These are phyloP conservation scores for Stephania japonica DNA, from an alignment of 164 flowering plant genomes.

Conservation along the genomic window DNA sequence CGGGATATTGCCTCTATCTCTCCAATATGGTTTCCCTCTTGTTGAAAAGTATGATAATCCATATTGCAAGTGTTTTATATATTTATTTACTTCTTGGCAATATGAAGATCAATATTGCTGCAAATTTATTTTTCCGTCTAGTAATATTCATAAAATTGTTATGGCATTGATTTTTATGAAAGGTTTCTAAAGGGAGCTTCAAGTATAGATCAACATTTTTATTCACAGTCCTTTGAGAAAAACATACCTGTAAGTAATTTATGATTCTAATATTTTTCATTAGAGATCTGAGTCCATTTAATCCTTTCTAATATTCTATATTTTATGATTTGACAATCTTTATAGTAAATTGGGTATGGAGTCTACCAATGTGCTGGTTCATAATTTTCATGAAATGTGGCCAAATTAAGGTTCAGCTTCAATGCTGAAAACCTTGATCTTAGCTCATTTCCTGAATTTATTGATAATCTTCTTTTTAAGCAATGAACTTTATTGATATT, in stretches of 20 bases:
- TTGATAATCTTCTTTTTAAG: background rate
- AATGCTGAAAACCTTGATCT: background rate
- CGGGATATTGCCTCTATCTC: conserved; percentile 88
- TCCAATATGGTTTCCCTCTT: conserved; percentile 86
- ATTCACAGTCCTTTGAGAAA: conserved; percentile 64
- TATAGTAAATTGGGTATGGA: background rate
- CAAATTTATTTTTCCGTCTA: no score
- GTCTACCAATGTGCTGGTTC: background rate
- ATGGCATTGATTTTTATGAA: conserved; percentile 12
- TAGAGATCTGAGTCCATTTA: background rate
- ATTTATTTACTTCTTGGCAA: no score
- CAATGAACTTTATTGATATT: background rate
- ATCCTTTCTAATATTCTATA: background rate
- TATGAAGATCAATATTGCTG: no score
- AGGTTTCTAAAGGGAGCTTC: conserved; percentile 95
- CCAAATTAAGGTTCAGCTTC: background rate
- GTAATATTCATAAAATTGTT: background rate
- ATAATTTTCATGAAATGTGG: background rate
- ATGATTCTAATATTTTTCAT: background rate
- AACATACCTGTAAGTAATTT: conserved; percentile 73
- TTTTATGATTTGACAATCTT: background rate
- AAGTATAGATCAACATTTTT: conserved; percentile 82
- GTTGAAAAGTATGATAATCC: conserved; percentile 67
- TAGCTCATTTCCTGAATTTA: background rate
- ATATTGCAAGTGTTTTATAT: background rate